phyloP scores from a whole-genome alignment of 2,329 filamentous ascomycete species.

The Orbilia blumenaviensis region DNA sequence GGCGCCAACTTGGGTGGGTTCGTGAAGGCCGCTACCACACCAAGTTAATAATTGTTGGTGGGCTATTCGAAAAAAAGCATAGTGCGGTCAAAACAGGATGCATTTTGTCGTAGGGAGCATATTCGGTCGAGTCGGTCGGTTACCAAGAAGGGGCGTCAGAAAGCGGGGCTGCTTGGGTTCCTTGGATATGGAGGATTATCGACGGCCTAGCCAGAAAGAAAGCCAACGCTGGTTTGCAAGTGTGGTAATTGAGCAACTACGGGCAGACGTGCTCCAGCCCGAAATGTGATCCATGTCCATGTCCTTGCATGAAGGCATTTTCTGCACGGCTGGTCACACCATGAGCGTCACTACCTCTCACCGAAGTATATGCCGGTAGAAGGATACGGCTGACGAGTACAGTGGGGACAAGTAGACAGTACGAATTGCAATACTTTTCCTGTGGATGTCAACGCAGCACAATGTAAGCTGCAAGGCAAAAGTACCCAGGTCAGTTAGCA shows the following conservation, averaged over 20 bases:
- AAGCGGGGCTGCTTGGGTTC: conserved; percentile 20
- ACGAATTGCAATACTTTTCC: not conserved
- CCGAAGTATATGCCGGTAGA: conserved; percentile 36
- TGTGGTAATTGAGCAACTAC: not conserved
- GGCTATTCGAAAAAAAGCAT: conserved; percentile 23
- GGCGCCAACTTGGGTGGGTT: not conserved
- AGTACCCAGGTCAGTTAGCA: not conserved
- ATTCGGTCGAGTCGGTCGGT: not conserved
- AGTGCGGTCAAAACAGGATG: conserved; percentile 13
- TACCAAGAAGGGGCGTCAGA: not conserved
- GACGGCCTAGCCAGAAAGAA: not conserved
- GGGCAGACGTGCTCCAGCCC: too few species aligned
- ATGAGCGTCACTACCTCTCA: conserved; percentile 30
- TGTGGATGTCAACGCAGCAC: not conserved
- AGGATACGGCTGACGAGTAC: conserved; percentile 42
- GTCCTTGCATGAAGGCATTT: conserved; percentile 25
- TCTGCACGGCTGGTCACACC: conserved; percentile 50
- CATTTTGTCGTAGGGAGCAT: conserved; percentile 20
- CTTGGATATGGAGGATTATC: not conserved
- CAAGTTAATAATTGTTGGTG: conserved; percentile 19
- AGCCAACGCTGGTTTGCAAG: too few species aligned
- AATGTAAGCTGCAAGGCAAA: not conserved
- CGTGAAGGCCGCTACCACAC: conserved; percentile 12
- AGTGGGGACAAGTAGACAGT: conserved; percentile 29
- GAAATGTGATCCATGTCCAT: conserved; percentile 34